phyloP scores from a whole-genome alignment of 768 basidiomycete species.

The Rhodocollybia butyracea region DNA sequence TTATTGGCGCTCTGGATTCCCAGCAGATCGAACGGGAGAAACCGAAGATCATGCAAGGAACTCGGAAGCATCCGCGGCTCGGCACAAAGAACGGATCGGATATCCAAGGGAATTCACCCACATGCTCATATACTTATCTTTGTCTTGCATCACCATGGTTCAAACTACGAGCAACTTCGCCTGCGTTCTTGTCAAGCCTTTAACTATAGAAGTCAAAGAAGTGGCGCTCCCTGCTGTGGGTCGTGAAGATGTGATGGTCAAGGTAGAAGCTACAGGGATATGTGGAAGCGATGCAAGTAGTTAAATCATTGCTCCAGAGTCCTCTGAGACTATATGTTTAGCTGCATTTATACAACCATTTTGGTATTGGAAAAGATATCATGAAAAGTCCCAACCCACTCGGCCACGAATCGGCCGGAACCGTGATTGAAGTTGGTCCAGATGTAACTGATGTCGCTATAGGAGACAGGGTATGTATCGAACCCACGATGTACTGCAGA shows the following conservation, averaged over 20 bases:
- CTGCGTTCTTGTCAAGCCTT: slow-evolving; percentile 11
- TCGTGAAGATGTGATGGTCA: slow-evolving; percentile 15
- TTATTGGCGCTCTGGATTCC: no score
- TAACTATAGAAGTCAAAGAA: slow-evolving; percentile 12
- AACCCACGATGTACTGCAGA: slow-evolving; percentile 15
- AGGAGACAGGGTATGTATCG: slow-evolving; percentile 18
- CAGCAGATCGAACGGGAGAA: no score
- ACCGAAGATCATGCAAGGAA: neutral
- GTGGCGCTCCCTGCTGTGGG: slow-evolving; percentile 8
- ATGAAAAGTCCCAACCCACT: slow-evolving; percentile 13
- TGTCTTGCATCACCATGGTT: neutral
- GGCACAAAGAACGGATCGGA: neutral
- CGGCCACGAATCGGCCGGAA: slow-evolving; percentile 19
- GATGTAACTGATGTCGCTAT: slow-evolving; percentile 11
- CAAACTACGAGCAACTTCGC: slow-evolving; percentile 4
- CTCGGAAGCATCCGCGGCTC: neutral
- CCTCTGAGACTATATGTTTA: neutral
- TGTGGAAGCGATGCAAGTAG: slow-evolving; percentile 17
- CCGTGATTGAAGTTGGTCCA: slow-evolving; percentile 12
- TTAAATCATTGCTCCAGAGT: neutral
- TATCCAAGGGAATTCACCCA: neutral
- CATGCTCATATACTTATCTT: neutral
- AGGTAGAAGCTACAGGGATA: slow-evolving; percentile 16
- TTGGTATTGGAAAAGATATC: slow-evolving; percentile 12
- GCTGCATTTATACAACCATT: slow-evolving; percentile 15